Evolutionary conservation across 2,329 filamentous ascomycete species (phyloP), one percentile per base, ranked within the genome.

Genomic region (Fusarium globosum): DNA sequence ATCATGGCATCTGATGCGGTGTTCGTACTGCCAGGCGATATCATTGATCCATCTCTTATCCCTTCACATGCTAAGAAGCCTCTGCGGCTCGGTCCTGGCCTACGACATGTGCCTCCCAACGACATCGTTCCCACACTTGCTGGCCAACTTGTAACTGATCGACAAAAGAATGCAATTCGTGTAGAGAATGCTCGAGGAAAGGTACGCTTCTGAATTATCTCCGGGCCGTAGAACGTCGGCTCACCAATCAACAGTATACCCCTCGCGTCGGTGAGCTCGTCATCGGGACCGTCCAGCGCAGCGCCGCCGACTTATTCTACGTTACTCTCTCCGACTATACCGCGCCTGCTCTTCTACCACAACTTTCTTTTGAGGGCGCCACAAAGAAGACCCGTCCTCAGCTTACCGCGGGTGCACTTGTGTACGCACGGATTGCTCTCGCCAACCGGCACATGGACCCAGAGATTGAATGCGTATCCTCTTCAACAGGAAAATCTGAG

Each of bases 311-410:
- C 77, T 88, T 89, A 80, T 98, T 94, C 87, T 91, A 93, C 82
- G 95, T 95, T 81, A 87, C 88, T 75, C 87, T 98, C 60, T 92
- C 94, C 35, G 87, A 90, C 61, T 88, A 91, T 79, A 88, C 88
- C 8, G 79, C 87, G 5, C 83, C 88, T 65, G 94, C 93, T 2
- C 86, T 93, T 23, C 90, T 98, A 2, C 94, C 94, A 0, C 93
- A 97, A 75, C 88, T 98, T 26, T 90, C 95, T n/a, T 99, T 99
- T 81, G 96, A 98, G 83, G 91, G 91, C 72, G 96, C 95, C 23
- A 94, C 93, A 49, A 96, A 95, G 82, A 98, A 98, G 85, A 97
- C 94, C 6, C 89, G 95, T 3, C 96, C 96, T 1, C 88, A 94
- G 72, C 88, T 98, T 48, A 85, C 87, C 35, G 79, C 90, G 20